These are phyloP conservation scores for Halteria grandinella DNA, from an alignment of 73 alveolate species.

Conservation along the genomic window DNA sequence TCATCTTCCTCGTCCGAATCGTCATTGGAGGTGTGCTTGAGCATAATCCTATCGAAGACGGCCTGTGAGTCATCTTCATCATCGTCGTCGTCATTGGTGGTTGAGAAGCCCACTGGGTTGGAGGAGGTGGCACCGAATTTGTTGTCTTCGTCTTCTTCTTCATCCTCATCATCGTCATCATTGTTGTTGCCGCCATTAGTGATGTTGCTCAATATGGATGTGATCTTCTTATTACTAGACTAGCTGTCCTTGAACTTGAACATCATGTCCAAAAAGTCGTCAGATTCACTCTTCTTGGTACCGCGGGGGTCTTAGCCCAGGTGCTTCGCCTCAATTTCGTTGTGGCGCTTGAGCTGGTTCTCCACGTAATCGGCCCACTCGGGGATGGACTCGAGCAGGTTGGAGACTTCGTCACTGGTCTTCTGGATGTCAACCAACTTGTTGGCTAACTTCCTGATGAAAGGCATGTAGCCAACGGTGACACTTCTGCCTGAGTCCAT, in stretches of 20 bases:
- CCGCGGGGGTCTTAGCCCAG: conserved; percentile 46
- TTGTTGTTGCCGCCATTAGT: too few relatives aligned
- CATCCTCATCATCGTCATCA: too few relatives aligned
- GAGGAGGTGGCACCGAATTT: too few relatives aligned
- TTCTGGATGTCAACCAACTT: conserved; percentile 19
- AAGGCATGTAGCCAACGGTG: conserved; percentile 26
- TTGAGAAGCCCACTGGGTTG: neutral
- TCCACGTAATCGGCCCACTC: conserved; percentile 25
- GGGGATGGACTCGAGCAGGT: conserved; percentile 39
- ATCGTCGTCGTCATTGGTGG: too few relatives aligned
- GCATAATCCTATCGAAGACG: too few relatives aligned
- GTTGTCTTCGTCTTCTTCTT: conserved; percentile 23
- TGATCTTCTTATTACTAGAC: too few relatives aligned
- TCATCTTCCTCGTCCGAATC: too few relatives aligned
- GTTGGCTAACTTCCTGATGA: conserved; percentile 39
- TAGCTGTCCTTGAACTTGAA: conserved; percentile 22
- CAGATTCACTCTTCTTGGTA: conserved; percentile 1
- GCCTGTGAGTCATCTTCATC: too few relatives aligned
- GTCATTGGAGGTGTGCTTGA: too few relatives aligned
- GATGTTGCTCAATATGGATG: too few relatives aligned
- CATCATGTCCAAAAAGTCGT: conserved; percentile 30
- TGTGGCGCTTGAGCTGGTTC: neutral
- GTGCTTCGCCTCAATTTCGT: conserved; percentile 28
- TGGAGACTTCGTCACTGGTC: conserved; percentile 29
- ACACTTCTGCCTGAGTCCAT: neutral